Evolutionary conservation across 2,329 filamentous ascomycete species (phyloP).

Genomic region (Leptographium flavum): DNA sequence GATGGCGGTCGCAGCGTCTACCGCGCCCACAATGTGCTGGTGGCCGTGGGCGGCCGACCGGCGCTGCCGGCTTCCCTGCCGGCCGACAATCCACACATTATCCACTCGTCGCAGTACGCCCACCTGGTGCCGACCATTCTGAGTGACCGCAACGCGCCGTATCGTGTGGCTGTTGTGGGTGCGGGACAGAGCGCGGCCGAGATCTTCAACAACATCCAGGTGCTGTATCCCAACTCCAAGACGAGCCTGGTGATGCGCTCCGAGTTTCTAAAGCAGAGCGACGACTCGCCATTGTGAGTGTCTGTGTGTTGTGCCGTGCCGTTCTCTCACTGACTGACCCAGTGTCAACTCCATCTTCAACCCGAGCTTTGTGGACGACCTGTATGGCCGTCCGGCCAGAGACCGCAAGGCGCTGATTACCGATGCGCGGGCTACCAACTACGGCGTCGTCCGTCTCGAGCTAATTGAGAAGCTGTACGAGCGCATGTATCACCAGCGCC

Average conservation of each 20-base stretch:
- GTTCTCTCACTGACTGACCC: background rate
- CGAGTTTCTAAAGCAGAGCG: slow-evolving; percentile 73
- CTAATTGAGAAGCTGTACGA: slow-evolving; percentile 83
- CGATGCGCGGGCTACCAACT: slow-evolving; percentile 77
- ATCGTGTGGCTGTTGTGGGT: slow-evolving; percentile 73
- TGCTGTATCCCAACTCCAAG: slow-evolving; percentile 65
- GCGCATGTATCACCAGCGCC: slow-evolving; percentile 71
- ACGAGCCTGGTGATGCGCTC: slow-evolving; percentile 71
- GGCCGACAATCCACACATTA: slow-evolving; percentile 53
- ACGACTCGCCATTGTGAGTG: slow-evolving; percentile 87
- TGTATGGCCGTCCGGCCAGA: slow-evolving; percentile 53
- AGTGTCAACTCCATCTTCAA: slow-evolving; percentile 96
- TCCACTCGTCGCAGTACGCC: slow-evolving; percentile 83
- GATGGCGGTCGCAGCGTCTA: slow-evolving; percentile 38
- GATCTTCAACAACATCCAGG: slow-evolving; percentile 82
- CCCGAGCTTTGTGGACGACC: slow-evolving; percentile 63
- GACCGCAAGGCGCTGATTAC: slow-evolving; percentile 46
- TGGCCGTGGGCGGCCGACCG: slow-evolving; percentile 46
- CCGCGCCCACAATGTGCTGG: slow-evolving; percentile 49
- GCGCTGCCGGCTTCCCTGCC: slow-evolving; percentile 60
- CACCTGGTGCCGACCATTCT: slow-evolving; percentile 47
- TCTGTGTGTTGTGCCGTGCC: slow-evolving; percentile 11
- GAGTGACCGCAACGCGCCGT: slow-evolving; percentile 37
- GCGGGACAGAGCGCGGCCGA: slow-evolving; percentile 89
- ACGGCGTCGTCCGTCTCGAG: slow-evolving; percentile 82